Conservation (phyloP, 306 rosid genomes). For the Acmispon strigosus region DNA sequence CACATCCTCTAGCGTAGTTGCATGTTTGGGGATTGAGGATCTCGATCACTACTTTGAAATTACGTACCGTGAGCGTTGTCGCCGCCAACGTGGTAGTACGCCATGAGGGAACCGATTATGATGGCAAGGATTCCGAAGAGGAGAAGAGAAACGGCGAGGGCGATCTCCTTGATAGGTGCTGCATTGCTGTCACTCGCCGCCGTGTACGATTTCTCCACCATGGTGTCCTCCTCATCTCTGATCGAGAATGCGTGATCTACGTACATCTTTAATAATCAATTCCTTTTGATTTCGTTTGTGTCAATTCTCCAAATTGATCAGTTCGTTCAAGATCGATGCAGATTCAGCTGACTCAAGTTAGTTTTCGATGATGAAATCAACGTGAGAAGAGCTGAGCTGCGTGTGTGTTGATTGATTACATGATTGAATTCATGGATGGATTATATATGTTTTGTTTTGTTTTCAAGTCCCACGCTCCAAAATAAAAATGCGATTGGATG, state of each 20-base stretch:
- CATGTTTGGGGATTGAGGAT: too few species aligned
- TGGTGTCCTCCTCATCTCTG: conserved; percentile 87
- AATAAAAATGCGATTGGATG: not conserved
- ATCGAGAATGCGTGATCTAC: conserved; percentile 97
- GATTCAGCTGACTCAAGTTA: conserved; percentile 20
- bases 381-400: not conserved
- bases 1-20: not conserved
- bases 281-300: not conserved
- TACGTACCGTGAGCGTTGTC: conserved; percentile 79
- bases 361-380: not conserved
- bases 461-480: not conserved
- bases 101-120: conserved; percentile 71
- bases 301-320: too few species aligned
- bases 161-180: conserved; percentile 95
- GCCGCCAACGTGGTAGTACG: conserved; percentile 75
- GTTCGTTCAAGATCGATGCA: not conserved
- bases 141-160: conserved; percentile 81
- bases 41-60: not conserved
- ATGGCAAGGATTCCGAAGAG: conserved; percentile 74
- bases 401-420: not conserved
- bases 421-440: too few species aligned
- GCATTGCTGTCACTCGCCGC: conserved; percentile 44
- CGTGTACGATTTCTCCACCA: conserved; percentile 69
- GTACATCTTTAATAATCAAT: conserved; percentile 43
- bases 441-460: not conserved